Conservation (phyloP, 176 grass and related monocot species). For the Eremochloa ophiuroides region DNA sequence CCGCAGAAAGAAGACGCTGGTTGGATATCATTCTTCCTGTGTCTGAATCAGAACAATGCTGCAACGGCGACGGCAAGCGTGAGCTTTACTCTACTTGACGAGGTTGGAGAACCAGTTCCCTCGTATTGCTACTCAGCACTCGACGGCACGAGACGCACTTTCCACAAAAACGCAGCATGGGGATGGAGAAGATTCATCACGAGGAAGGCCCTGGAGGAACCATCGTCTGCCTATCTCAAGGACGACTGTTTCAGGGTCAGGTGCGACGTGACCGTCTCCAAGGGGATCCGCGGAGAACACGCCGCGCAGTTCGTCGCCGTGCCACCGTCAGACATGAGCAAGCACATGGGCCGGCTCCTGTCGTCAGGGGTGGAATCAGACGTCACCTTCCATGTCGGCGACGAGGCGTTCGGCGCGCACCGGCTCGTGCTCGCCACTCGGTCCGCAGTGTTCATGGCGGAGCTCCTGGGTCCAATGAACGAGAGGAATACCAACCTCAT, state of each 20-base stretch:
- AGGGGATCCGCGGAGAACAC: not conserved
- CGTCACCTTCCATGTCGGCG: not conserved
- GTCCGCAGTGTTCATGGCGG: not conserved
- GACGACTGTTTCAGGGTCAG: not conserved
- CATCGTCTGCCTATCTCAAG: not conserved
- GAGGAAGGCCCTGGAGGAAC: not conserved
- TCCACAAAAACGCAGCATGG: not conserved
- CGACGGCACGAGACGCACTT: not conserved
- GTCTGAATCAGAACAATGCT: not conserved
- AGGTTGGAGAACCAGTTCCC: not conserved
- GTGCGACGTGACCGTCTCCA: not conserved
- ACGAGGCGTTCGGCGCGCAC: not conserved
- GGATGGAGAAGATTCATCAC: not conserved
- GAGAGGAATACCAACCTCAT: not conserved
- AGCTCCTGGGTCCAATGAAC: not conserved
- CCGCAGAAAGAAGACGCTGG: not conserved
- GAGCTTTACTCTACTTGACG: not conserved
- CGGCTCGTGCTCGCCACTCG: not conserved
- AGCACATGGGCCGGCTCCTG: conserved; percentile 14
- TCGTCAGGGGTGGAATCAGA: not conserved
- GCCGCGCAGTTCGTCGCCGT: not conserved
- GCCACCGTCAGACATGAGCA: not conserved
- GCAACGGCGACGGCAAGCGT: not conserved
- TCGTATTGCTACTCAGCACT: not conserved
- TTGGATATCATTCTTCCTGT: not conserved